phyloP scores from a whole-genome alignment of 257 asterid genomes.

The Cinchona pubescens region DNA sequence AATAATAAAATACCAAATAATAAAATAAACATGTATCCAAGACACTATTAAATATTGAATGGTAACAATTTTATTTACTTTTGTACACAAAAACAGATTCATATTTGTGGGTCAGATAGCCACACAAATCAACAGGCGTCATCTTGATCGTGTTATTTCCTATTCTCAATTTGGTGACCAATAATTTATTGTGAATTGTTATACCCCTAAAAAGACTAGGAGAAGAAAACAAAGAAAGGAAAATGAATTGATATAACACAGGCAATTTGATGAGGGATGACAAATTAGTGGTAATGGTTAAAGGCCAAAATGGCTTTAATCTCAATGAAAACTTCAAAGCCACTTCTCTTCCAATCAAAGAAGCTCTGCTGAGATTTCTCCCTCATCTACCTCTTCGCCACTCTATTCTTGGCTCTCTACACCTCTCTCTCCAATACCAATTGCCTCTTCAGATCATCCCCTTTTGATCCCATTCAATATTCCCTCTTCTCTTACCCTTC shows the following conservation, averaged over 20 bases:
- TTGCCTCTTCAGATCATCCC: slow-evolving; percentile 70
- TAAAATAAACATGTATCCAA: too few species aligned
- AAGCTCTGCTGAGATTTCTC: slow-evolving; percentile 79
- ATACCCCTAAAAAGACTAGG: neutral
- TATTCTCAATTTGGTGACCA: too few species aligned
- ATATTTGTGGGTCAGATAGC: too few species aligned
- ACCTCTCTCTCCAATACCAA: slow-evolving; percentile 54
- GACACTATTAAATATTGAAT: too few species aligned
- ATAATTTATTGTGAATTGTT: too few species aligned
- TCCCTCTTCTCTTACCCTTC: slow-evolving; percentile 68
- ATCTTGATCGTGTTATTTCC: too few species aligned
- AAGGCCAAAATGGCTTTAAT: neutral
- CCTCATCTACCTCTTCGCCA: slow-evolving; percentile 53
- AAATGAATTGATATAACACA: neutral
- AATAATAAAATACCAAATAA: too few species aligned
- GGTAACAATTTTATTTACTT: too few species aligned
- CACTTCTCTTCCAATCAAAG: slow-evolving; percentile 70
- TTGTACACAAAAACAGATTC: too few species aligned
- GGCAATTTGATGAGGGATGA: neutral
- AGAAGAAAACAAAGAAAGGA: neutral
- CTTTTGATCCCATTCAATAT: slow-evolving; percentile 63
- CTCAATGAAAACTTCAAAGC: slow-evolving; percentile 53
- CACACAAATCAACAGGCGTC: too few species aligned
- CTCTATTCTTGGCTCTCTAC: slow-evolving; percentile 50
- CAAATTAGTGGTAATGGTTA: neutral